phyloP scores from a whole-genome alignment of 257 asterid species.

The Plantago ovata region DNA sequence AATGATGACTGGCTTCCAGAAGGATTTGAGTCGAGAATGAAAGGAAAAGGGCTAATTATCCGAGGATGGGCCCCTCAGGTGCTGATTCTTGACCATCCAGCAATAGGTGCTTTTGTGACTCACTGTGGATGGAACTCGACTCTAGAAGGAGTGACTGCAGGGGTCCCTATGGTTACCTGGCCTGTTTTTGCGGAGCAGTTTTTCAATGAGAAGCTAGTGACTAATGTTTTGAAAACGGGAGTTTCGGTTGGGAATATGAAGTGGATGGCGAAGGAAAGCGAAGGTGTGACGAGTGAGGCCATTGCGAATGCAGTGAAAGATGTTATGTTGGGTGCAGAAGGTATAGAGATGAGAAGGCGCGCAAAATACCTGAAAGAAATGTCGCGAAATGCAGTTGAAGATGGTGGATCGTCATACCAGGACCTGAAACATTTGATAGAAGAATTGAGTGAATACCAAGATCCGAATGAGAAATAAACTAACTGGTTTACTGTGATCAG shows the following conservation, averaged over 20 bases:
- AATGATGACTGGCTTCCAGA: conserved; percentile 12
- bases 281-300: conserved; percentile 8
- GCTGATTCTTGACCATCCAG: too few relatives aligned
- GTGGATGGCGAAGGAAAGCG: conserved; percentile 7
- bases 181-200: conserved; percentile 23
- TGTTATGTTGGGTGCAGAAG: conserved; percentile 19
- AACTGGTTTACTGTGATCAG: too few relatives aligned
- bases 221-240: conserved; percentile 9
- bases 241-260: conserved; percentile 4
- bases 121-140: too few relatives aligned
- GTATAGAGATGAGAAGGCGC: conserved; percentile 18
- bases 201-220: conserved; percentile 16
- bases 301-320: conserved; percentile 3
- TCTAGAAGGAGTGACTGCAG: conserved; percentile 14
- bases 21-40: conserved; percentile 15
- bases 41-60: too few relatives aligned
- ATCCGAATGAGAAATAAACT: too few relatives aligned
- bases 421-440: conserved; percentile 7
- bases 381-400: conserved; percentile 20
- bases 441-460: too few relatives aligned
- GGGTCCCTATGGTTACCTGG: conserved; percentile 23
- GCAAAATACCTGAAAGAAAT: conserved; percentile 17
- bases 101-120: too few relatives aligned
- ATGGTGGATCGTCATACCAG: conserved; percentile 28
- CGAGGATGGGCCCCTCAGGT: too few relatives aligned